These are phyloP conservation scores for Tephrocybe rancida DNA, from an alignment of 768 basidiomycete genomes.

Conservation along the genomic window DNA sequence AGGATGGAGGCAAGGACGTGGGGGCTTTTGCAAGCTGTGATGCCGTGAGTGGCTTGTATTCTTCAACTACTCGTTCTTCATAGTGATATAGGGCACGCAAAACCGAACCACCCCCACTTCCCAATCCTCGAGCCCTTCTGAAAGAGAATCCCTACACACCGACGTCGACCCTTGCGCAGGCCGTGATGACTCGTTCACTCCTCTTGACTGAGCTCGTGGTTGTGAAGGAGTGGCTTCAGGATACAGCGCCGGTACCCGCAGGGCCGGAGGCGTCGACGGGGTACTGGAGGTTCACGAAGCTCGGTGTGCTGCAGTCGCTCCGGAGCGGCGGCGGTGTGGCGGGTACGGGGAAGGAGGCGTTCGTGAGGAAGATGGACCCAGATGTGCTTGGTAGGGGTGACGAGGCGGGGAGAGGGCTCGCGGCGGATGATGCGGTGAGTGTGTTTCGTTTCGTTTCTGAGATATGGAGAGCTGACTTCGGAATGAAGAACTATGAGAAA, in stretches of 20 bases:
- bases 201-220: slow-evolving; percentile 76
- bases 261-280: slow-evolving; percentile 75
- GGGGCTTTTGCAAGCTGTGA: slow-evolving; percentile 75
- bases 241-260: slow-evolving; percentile 62
- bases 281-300: slow-evolving; percentile 85
- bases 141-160: slow-evolving; percentile 82
- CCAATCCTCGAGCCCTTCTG: slow-evolving; percentile 58
- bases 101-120: slow-evolving; percentile 49
- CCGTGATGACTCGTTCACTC: slow-evolving; percentile 67
- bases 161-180: slow-evolving; percentile 71
- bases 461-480: neutral
- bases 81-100: slow-evolving; percentile 56
- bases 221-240: slow-evolving; percentile 88
- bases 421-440: slow-evolving; percentile 78
- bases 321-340: slow-evolving; percentile 43
- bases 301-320: slow-evolving; percentile 65
- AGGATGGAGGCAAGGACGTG: slow-evolving; percentile 82
- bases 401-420: slow-evolving; percentile 58
- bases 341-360: slow-evolving; percentile 39
- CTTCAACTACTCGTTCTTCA: neutral
- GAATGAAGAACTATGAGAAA: slow-evolving; percentile 74
- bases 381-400: slow-evolving; percentile 71
- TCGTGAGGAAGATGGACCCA: slow-evolving; percentile 77
- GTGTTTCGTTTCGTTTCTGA: slow-evolving; percentile 6
- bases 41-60: slow-evolving; percentile 55